These are phyloP conservation scores for Trichoderma asperellum DNA, from an alignment of 2,329 filamentous ascomycete species.

Conservation along the genomic window DNA sequence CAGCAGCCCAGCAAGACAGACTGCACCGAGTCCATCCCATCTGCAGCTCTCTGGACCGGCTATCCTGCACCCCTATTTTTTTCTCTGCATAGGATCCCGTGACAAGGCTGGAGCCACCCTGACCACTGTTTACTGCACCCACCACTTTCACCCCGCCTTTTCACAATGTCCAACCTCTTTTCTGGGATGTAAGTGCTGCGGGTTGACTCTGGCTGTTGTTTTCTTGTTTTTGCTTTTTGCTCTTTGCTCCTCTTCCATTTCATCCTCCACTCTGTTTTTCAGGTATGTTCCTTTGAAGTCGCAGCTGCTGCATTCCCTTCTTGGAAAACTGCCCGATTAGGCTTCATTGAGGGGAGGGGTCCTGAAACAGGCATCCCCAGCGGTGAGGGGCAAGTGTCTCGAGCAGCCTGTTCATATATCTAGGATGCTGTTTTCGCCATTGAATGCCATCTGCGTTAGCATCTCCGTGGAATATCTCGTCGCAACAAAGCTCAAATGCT, in stretches of 20 bases:
- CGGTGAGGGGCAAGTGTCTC: constrained; percentile 32
- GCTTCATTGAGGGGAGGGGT: constrained; percentile 13
- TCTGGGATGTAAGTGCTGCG: constrained; percentile 61
- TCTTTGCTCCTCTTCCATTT: neutral
- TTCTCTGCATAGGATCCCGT: constrained; percentile 26
- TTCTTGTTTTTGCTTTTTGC: neutral
- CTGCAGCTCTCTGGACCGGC: constrained; percentile 6
- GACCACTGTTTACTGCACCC: constrained; percentile 23
- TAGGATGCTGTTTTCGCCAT: neutral
- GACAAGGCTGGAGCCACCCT: constrained; percentile 28
- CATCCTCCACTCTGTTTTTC: neutral
- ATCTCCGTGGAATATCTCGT: neutral
- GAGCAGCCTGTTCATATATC: neutral
- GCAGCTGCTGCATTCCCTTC: constrained; percentile 5
- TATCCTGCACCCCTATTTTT: constrained; percentile 18
- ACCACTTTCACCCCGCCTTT: constrained; percentile 27
- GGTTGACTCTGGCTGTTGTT: neutral
- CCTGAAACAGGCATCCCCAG: constrained; percentile 19
- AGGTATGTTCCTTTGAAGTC: neutral
- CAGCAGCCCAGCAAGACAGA: neutral
- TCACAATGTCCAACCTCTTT: constrained; percentile 62
- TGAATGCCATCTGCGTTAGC: neutral
- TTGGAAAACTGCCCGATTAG: constrained; percentile 13
- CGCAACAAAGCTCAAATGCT: neutral
- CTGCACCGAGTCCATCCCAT: neutral